Evolutionary conservation across 306 rosid genomes (phyloP), one percentile per base, ranked within the genome.

Genomic region (Malus orientalis): DNA sequence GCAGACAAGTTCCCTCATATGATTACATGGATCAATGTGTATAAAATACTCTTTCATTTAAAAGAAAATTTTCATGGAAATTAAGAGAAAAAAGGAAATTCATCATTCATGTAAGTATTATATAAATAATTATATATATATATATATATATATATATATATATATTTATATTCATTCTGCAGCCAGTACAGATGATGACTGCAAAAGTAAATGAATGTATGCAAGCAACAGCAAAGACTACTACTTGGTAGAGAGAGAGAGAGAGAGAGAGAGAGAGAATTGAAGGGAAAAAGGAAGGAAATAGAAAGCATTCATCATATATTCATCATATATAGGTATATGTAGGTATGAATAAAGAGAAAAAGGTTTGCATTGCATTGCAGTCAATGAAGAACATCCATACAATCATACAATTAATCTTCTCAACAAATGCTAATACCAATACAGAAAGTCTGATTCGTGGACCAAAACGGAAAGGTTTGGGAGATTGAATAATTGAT

Each of bases 161-260:
- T 67, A 70, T 73, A 45, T 12, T 12, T 44, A 44, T 11, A 11
- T 45, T 47, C 15, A 4, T 14, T 70, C 69, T 66, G 75, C 51
- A 70, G 57, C 55, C 55, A 49, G 20, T 16, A 49, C 55, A 16
- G 55, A 15, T 78, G 71, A 70, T 15, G n/a, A 58, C 79, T 72
- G 84, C 71, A 80, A 79, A 76, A 79, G 83, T 81, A 70, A 76
- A 76, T 54, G 84, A 80, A 53, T 69, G 49, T 57, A 23, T 57
- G 32, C 76, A 57, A 71, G 67, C 74, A 71, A 76, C 70, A 81
- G 77, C 77, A 78, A 78, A 71, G 55, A 57, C 36, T 40, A 23
- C 25, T n/a, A 22, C 16, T 22, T 59, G 16, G 16, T 4, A 18
- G 58, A 53, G 58, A 53, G 44, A 40, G 44, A 40, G 44, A 53